Conservation (phyloP, 345 rosid species). For the Moringa oleifera region DNA sequence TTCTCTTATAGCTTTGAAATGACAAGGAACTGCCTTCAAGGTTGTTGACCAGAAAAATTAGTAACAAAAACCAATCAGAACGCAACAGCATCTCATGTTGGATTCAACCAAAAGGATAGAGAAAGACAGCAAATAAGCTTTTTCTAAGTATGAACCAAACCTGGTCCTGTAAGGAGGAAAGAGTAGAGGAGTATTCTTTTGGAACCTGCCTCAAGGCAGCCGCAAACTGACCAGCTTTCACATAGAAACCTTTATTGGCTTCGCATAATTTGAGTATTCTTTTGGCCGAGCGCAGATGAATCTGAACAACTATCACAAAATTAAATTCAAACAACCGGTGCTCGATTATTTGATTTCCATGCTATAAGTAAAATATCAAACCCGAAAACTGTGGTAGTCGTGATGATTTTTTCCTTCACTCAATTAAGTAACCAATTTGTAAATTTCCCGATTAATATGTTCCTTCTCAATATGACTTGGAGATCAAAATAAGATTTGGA, state of each 20-base stretch:
- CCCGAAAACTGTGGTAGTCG: too few relatives aligned
- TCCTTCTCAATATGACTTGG: neutral
- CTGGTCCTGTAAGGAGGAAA: conserved; percentile 80
- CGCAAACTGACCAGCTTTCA: conserved; percentile 91
- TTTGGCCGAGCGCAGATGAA: conserved; percentile 77
- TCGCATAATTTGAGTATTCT: conserved; percentile 64
- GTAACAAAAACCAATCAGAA: conserved; percentile 15
- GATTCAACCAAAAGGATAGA: neutral
- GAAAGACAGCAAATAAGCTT: neutral
- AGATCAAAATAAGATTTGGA: neutral
- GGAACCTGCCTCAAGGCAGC: conserved; percentile 77
- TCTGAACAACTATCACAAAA: conserved; percentile 27
- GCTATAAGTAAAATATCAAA: neutral
- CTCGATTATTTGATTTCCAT: neutral
- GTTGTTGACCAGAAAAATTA: conserved; percentile 7
- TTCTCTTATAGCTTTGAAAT: conserved; percentile 54
- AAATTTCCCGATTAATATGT: conserved; percentile 1
- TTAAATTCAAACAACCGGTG: neutral
- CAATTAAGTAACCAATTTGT: neutral
- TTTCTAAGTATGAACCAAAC: conserved; percentile 29
- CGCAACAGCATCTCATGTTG: neutral
- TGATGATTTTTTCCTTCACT: neutral
- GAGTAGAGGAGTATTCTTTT: conserved; percentile 55
- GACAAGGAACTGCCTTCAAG: conserved; percentile 68
- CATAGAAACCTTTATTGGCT: conserved; percentile 74